A percentile compares a stretch with the other conserved stretches of the same genome.
Conservation (phyloP, 306 rosid genomes). For the Quercus mongolica region DNA sequence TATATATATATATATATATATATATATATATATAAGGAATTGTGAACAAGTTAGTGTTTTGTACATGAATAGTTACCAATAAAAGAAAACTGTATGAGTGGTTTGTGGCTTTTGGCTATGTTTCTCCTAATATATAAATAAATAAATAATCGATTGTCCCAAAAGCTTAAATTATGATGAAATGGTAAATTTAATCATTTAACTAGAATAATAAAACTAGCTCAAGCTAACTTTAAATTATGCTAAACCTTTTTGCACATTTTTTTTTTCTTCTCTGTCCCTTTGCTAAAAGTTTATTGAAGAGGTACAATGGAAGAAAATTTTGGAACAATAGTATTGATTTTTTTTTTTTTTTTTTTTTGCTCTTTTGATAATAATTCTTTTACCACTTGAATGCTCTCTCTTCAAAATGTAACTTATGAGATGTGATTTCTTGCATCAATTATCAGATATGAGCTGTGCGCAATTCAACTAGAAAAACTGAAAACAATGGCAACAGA, state of each 20-base stretch:
- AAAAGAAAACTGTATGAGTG: no score
- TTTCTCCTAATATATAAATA: no score
- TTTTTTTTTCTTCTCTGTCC: not conserved
- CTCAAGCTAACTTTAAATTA: not conserved
- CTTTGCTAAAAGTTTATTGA: not conserved
- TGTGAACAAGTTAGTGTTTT: no score
- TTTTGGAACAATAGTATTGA: not conserved
- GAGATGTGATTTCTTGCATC: conserved; percentile 12
- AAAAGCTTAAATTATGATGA: no score
- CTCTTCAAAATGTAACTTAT: not conserved
- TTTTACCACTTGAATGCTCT: not conserved
- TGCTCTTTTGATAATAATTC: not conserved
- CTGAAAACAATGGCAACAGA: conserved; percentile 52
- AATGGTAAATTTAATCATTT: no score
- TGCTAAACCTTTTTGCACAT: not conserved
- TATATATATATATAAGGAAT: no score
- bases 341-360: no score
- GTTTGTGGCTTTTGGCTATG: no score
- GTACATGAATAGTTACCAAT: no score
- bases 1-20: no score
- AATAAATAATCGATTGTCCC: no score
- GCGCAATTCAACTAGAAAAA: conserved; percentile 54
- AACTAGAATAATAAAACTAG: not conserved
- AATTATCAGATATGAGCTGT: conserved; percentile 72
- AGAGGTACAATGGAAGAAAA: not conserved